These are phyloP conservation scores for Claviceps fusiformis DNA, from an alignment of 2,329 filamentous ascomycete genomes.

Conservation along the genomic window DNA sequence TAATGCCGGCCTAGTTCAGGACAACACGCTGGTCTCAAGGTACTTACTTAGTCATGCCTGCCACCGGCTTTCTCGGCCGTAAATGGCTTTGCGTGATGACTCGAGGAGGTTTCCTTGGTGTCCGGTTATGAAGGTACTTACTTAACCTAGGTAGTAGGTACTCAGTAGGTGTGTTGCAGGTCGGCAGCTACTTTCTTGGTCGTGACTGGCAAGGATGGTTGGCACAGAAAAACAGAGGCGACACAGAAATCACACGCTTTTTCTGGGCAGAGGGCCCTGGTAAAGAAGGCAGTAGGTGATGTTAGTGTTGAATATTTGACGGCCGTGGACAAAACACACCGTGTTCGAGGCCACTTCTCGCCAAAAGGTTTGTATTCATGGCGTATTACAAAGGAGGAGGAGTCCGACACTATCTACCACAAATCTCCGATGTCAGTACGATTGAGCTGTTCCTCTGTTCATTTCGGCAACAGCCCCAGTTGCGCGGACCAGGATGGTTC, in stretches of 20 bases:
- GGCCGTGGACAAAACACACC: background rate
- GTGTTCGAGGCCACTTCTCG: too few relatives aligned
- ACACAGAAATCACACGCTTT: background rate
- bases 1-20: background rate
- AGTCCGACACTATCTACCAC: background rate
- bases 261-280: background rate
- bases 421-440: slow-evolving; percentile 3
- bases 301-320: background rate
- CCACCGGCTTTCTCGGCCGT: background rate
- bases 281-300: too few relatives aligned
- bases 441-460: background rate
- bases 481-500: background rate
- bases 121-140: background rate
- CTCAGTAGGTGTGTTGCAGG: too few relatives aligned
- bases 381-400: too few relatives aligned
- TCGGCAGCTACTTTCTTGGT: background rate
- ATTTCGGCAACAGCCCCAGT: background rate
- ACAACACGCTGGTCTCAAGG: background rate
- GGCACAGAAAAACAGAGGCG: background rate
- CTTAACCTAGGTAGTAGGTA: background rate
- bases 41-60: background rate
- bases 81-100: too few relatives aligned
- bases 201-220: background rate
- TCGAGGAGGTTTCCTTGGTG: background rate
- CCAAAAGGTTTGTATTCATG: too few relatives aligned